A percentile compares a stretch with the other conserved stretches of the same genome.
Conservation (phyloP, 2,329 filamentous ascomycete species). For the Fusarium protoensiforme region DNA sequence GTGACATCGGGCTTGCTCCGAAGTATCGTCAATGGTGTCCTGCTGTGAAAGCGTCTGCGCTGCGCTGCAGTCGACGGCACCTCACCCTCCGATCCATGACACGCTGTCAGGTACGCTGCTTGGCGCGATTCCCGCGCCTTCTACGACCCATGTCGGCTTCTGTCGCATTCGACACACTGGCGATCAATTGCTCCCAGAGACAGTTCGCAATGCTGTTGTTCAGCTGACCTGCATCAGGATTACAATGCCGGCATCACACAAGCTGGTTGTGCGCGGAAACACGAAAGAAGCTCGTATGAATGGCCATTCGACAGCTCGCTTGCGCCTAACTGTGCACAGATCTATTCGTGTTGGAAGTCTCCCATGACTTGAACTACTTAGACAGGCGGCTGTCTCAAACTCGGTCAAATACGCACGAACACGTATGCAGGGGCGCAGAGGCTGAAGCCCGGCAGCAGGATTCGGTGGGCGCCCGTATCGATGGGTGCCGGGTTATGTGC, state of each 20-base stretch:
- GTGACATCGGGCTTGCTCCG: background rate
- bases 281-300: background rate
- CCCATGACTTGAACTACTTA: background rate
- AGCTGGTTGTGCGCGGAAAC: background rate
- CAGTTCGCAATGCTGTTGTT: background rate
- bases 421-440: slow-evolving; percentile 24
- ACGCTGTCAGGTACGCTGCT: slow-evolving; percentile 5
- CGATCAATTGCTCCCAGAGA: background rate
- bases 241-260: background rate
- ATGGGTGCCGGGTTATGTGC: slow-evolving; percentile 11
- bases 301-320: background rate
- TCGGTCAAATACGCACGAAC: slow-evolving; percentile 21
- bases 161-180: background rate
- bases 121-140: slow-evolving; percentile 1
- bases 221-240: slow-evolving; percentile 3
- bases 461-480: slow-evolving; percentile 21
- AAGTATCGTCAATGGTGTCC: background rate
- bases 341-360: background rate
- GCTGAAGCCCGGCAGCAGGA: slow-evolving; percentile 17
- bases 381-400: background rate
- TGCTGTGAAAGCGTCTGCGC: background rate
- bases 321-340: background rate
- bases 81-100: slow-evolving; percentile 4
- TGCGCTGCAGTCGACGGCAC: background rate
- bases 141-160: background rate